A percentile compares a stretch with the other conserved stretches of the same genome.
Conservation (phyloP, 495 filamentous ascomycete species). For the Xylona heveae region DNA sequence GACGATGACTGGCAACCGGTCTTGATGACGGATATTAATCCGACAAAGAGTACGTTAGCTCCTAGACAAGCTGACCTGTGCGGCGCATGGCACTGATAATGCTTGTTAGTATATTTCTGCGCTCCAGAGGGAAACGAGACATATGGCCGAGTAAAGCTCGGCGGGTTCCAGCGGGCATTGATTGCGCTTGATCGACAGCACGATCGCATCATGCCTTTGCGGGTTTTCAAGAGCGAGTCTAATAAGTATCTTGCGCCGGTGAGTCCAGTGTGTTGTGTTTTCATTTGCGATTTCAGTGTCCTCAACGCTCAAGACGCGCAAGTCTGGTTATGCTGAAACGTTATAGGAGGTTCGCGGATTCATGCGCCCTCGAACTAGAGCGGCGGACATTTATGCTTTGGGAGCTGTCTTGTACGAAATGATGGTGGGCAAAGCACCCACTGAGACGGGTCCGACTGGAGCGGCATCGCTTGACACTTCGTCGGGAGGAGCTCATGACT, state of each 20-base stretch:
- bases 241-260: constrained; percentile 2
- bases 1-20: constrained; percentile 4
- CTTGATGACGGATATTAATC: background rate
- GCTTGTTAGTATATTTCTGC: constrained; percentile 1
- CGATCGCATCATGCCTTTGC: background rate
- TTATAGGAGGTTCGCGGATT: background rate
- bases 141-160: constrained; percentile 3
- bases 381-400: constrained; percentile 3
- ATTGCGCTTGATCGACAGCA: background rate
- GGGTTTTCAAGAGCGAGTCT: too few relatives aligned
- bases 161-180: background rate
- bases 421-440: constrained; percentile 2
- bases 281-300: too few relatives aligned
- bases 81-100: background rate
- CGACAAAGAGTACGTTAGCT: background rate
- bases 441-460: background rate
- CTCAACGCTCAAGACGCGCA: background rate
- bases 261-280: too few relatives aligned
- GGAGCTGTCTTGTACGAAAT: constrained; percentile 3
- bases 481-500: background rate
- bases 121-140: constrained; percentile 1
- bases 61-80: background rate
- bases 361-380: background rate
- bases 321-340: background rate
- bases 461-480: background rate